Base-by-base conservation (phyloP, 768 basidiomycete species). In the Mycena sanguinolenta region DNA sequence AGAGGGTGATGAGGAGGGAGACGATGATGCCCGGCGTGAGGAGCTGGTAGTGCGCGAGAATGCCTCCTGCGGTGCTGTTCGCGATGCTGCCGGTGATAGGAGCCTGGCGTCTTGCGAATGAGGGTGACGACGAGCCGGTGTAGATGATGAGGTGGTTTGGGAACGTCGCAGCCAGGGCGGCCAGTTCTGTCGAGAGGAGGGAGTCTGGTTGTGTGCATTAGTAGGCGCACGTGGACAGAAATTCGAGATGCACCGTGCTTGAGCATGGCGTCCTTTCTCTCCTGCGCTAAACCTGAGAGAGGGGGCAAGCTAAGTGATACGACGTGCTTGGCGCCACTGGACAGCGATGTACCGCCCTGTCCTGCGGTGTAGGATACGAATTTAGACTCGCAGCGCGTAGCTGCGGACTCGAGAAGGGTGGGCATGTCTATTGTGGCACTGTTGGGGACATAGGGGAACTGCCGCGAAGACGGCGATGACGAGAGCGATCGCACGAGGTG, bases 11-110 rank as follows among this genome's bases (percentile, higher is more conserved):
- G 58, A 95, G 85, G 21, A 95, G 85, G 9, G 84, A 78, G 5
- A 85, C 86, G 79, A 95, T 93, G 57, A 95, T 84, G 0, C 86
- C 91, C 1, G 94, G 92, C 0, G 93, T 93, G 57, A 95, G 87
- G 54, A 94, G 85, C 76, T 94, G 93, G 79, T 94, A 95, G 38
- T 84, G 88, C 70, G 90, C 86, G 30, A 95, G 85, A 64, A 95
- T 89, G 13, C 92, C 91, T 27, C 86, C 88, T 10, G 81, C 77
- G 21, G 84, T 83, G 14, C 82, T 75, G 65, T 85, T 85, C 60
- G 72, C 21, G 44, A 17, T 39, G 67, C 71, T 72, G 72, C 27
- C 72, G 65, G 50, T 27, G 50, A 74, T 32, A 69, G 58, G 74
- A 67, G 73, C 27, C 30, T 65, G 49, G 65, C 87, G 88, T 61